Conservation (phyloP, 768 basidiomycete genomes). For the Russula compacta region DNA sequence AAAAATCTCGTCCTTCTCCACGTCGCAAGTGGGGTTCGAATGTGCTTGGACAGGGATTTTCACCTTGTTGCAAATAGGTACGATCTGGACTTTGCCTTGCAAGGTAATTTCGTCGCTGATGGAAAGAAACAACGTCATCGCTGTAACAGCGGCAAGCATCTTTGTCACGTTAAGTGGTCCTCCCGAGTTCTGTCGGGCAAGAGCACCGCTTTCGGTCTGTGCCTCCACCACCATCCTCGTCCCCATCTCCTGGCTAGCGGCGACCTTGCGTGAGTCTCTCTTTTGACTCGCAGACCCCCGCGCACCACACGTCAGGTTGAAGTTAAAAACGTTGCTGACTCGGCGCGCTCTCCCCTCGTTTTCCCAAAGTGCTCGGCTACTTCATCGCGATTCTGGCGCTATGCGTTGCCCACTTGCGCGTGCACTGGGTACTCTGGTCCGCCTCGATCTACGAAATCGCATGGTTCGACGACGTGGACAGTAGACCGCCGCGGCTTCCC, state of each 20-base stretch:
- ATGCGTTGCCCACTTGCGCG: conserved; percentile 35
- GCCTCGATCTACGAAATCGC: conserved; percentile 42
- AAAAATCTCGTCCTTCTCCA: conserved; percentile 31
- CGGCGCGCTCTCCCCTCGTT: not conserved
- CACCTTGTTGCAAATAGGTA: conserved; percentile 41
- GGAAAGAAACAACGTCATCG: not conserved
- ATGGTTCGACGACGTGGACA: conserved; percentile 39
- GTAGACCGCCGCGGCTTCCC: conserved; percentile 7
- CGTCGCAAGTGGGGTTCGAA: conserved; percentile 41
- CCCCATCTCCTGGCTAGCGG: conserved; percentile 26
- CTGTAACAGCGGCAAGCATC: conserved; percentile 38
- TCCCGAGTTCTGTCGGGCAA: conserved; percentile 27
- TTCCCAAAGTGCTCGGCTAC: conserved; percentile 39
- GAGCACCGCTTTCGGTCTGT: conserved; percentile 19
- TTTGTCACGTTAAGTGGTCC: conserved; percentile 38
- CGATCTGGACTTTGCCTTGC: not conserved
- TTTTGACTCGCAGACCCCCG: not conserved
- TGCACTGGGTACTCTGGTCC: conserved; percentile 42
- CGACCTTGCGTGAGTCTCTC: conserved; percentile 23
- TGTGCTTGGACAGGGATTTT: conserved; percentile 46
- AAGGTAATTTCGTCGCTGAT: not conserved
- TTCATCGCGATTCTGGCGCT: conserved; percentile 44
- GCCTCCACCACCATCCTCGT: conserved; percentile 25
- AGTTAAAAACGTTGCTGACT: not conserved
- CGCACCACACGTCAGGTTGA: not conserved